Base-by-base conservation (phyloP, 2,329 filamentous ascomycete species). In the Monosporascus sp. region DNA sequence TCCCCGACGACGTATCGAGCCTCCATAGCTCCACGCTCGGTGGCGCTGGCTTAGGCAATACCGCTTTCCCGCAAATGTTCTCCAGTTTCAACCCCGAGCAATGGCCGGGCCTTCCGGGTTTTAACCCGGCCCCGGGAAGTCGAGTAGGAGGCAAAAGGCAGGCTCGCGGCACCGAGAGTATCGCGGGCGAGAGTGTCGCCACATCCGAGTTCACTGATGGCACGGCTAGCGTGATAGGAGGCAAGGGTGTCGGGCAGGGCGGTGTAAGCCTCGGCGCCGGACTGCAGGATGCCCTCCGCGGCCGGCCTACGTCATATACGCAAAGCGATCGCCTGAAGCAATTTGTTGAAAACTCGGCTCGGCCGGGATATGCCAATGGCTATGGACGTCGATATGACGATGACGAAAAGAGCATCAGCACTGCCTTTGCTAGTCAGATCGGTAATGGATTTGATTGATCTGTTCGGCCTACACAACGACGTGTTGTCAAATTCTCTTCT, bases 1-100 rank as follows among this genome's bases (percentile, higher is more conserved):
- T 99, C 56, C 91, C 93, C 2, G 94, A 99, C 65, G 94, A 99
- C 70, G 91, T 96, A 41, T 97, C 93, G 8, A 97, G 92, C 2
- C 88, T 99, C 46, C 93, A 97, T 71, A 92, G 91, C 48, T 96
- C 91, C 45, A 87, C 91, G 1, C 83, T 97, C 50, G 91, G 91
- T 51, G 91, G 91, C 38, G 88, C 89, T 37, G 88, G 87, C n/a
- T 78, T 95, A 31, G 80, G 69, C 9, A 73, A 86, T 51, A 86
- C 87, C 48, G 89, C 91, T 24, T 97, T 93, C 69, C 94, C 94
- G 17, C 88, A 89, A 18, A 96, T 97, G 88, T 99, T 99, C 72
- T 91, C 91, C 53, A 89, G 87, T 69, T 97, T 99, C 73, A 86
- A 88, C 37, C 78, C 85, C 9, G 93, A 97, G 61, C 80, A 83